Evolutionary conservation across 441 rosid species (phyloP), one percentile per base, ranked within the genome.

Genomic region (Populus trichocarpa): DNA sequence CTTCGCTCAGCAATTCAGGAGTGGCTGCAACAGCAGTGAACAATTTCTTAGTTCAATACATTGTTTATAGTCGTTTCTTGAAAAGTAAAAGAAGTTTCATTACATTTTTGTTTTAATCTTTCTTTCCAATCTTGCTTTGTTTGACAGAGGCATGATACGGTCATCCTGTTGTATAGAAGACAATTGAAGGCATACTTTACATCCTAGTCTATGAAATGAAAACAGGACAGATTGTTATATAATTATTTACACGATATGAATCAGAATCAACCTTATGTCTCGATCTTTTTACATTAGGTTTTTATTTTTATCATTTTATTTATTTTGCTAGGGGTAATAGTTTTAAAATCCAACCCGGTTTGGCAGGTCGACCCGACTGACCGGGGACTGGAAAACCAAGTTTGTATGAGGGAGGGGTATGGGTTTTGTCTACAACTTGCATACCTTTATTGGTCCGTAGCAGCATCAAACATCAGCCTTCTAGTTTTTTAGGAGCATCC

Each of bases 1-100:
- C 93, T 91, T 72, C 97, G 98, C 67, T 94, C 97, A 38, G 94
- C 97, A 0, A 91, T 96, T 82, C 98, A 91, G 84, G 92, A 89
- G 77, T 84, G 90, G 91, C 77, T 85, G 69, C 90, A 85, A 59
- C 84, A 84, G 70, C 73, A 78, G 23, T 78, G 77, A 82, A 70
- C n/a, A 22, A n/a, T 13, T 30, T 73, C 59, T 30, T 65, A 69
- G 67, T 71, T 59, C 18, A 11, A 8, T 20, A 50, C 28, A 8
- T 23, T 69, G 70, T 30, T 30, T 20, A 68, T 78, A 64, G 50
- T 59, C 46, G 67, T 38, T 68, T 20, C 6, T 16, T 4, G 23
- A 36, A 10, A 14, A 61, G 14, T 33, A 35, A 70, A 30, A 65
- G 72, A 33, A 46, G 35, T 36, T 22, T 40, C 25, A n/a, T 23